Percentiles rank a stretch among this genome's conserved stretches.
Conservation (phyloP, 176 grass and related monocot species). For the Elymus sibiricus region DNA sequence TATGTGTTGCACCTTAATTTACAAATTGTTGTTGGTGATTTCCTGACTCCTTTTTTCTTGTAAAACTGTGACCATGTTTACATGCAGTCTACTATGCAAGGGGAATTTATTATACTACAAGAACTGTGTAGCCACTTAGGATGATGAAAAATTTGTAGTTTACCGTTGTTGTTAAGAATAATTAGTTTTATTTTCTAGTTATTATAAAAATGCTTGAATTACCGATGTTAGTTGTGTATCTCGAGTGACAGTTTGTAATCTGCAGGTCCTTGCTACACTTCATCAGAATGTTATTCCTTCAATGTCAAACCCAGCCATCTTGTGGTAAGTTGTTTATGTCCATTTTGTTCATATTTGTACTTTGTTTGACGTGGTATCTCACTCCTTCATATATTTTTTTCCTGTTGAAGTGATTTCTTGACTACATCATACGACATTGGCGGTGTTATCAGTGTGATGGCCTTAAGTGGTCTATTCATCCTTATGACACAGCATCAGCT, state of each 20-base stretch:
- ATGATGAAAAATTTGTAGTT: neutral
- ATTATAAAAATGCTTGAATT: neutral
- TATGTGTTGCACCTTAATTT: slow-evolving; percentile 13
- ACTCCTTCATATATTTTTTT: neutral
- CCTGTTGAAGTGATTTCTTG: slow-evolving; percentile 86
- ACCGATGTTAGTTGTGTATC: slow-evolving; percentile 2
- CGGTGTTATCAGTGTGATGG: slow-evolving; percentile 97
- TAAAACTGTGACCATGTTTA: neutral
- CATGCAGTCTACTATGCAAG: neutral
- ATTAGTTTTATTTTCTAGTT: neutral
- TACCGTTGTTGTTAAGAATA: neutral
- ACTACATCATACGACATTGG: slow-evolving; percentile 97
- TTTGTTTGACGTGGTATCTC: slow-evolving; percentile 18
- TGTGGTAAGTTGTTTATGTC: slow-evolving; percentile 58
- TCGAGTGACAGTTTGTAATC: slow-evolving; percentile 3
- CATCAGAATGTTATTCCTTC: slow-evolving; percentile 87
- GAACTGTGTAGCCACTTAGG: slow-evolving; percentile 4
- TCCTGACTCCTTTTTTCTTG: neutral
- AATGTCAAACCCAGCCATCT: slow-evolving; percentile 85
- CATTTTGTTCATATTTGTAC: neutral
- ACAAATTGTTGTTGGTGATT: neutral
- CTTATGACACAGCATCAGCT: slow-evolving; percentile 94
- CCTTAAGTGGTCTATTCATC: slow-evolving; percentile 91
- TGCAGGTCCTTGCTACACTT: slow-evolving; percentile 87
- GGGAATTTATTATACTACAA: neutral